Conservation (phyloP, 2,329 filamentous ascomycete species). For the Colletotrichum coccodes region DNA sequence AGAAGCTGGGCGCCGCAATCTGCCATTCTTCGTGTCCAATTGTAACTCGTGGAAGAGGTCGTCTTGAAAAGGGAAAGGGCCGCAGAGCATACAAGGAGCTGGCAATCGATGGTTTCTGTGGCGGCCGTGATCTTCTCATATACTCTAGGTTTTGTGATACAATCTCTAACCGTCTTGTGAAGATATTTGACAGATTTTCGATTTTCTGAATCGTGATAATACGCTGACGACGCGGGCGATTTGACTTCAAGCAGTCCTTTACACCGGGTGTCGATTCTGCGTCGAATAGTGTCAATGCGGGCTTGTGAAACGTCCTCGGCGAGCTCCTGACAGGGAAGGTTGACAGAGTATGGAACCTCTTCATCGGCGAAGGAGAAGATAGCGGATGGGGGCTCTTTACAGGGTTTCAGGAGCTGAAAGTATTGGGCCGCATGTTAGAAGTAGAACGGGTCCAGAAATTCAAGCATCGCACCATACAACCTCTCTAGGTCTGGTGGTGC, state of each 20-base stretch:
- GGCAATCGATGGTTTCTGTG: not conserved
- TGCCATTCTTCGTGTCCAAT: not conserved
- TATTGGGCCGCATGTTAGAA: not conserved
- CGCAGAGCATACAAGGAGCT: not conserved
- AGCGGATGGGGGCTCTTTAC: not conserved
- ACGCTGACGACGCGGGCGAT: rapidly evolving
- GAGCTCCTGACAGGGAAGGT: not conserved
- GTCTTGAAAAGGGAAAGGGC: not conserved
- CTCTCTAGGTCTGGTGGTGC: conserved; percentile 28
- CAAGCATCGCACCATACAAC: conserved; percentile 9
- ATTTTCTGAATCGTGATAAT: too few species aligned
- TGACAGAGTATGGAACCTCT: not conserved
- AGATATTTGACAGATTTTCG: not conserved
- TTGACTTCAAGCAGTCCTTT: not conserved
- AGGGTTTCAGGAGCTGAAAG: not conserved
- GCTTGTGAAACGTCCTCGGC: not conserved
- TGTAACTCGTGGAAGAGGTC: not conserved
- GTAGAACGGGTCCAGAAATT: not conserved
- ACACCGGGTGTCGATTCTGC: not conserved
- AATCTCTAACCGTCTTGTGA: not conserved
- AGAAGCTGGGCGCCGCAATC: not conserved
- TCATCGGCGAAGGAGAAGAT: not conserved
- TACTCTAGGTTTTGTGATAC: not conserved
- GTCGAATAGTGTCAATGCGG: not conserved
- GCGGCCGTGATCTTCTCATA: not conserved